Evolutionary conservation across 257 asterid genomes (phyloP), one percentile per base, ranked within the genome.

Genomic region (Henckelia pumila): DNA sequence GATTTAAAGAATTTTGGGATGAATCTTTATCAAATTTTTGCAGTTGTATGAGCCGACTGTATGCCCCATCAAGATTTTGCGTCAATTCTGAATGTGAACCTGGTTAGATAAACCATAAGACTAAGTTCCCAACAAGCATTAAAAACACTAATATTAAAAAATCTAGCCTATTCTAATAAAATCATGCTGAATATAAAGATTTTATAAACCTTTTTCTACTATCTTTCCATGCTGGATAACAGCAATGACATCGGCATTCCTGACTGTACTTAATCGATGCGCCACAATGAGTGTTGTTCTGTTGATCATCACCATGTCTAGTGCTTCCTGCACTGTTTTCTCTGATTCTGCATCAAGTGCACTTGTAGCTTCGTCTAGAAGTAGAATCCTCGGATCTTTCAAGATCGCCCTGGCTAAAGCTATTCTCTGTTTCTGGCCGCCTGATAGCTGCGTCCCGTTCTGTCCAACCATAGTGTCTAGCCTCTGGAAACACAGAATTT

Each of bases 401-500:
- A 85, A 63, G 52, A 85, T 78, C 0, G 91, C 91, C 71, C 91
- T 68, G 3, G 88, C 91, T 71, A 85, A n/a, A 25, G 91, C 88
- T 44, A 85, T 80, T 69, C 91, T 78, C 71, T 85, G 91, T 44
- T 80, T 85, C 32, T 85, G 91, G 24, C 91, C 91, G 0, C 91
- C 88, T 0, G 91, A 85, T 1, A 85, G 83, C 68, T 81, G 91
- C 37, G 58, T 79, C 59, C 85, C 91, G 14, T 83, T 77, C 69
- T 44, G 71, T 2, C 91, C 91, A 4, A 83, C 85, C 73, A 63
- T 68, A 11, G 82, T 77, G 4, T 76, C 77, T 32, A 77, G 33
- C 25, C 85, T 83, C 83, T 80, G 64, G 17, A 76, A 8, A 68
- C 57, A 14, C 19, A 28, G 19, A 69, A 65, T 8, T 68, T 9